Conservation (phyloP, 2,329 filamentous ascomycete genomes). For the Penicillium sclerotiorum region DNA sequence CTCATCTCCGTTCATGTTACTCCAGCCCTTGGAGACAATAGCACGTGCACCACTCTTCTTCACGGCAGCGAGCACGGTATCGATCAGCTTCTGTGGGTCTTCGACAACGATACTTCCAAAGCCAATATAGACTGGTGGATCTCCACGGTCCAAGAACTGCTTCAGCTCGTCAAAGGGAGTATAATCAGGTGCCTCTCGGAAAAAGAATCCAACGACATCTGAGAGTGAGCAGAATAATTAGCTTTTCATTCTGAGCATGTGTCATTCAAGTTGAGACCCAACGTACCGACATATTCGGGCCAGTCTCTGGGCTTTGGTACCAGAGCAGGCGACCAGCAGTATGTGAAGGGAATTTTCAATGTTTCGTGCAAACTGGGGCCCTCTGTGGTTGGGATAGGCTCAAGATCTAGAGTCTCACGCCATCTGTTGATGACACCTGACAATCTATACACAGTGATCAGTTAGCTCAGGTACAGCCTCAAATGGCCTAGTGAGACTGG, state of each 20-base stretch:
- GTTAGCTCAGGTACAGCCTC: too few relatives aligned
- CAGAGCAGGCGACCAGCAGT: constrained; percentile 49
- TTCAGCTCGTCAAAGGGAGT: constrained; percentile 44
- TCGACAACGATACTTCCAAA: constrained; percentile 62
- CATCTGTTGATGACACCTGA: constrained; percentile 53
- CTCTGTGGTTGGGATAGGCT: constrained; percentile 39
- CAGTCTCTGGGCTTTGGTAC: constrained; percentile 47
- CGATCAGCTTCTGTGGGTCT: constrained; percentile 49
- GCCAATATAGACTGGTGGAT: constrained; percentile 58
- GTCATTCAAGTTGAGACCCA: not conserved
- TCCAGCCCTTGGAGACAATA: constrained; percentile 60
- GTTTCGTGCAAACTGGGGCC: constrained; percentile 40
- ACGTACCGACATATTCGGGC: constrained; percentile 39
- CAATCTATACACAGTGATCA: too few relatives aligned
- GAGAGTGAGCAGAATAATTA: constrained; percentile 11
- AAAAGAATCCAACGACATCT: constrained; percentile 53
- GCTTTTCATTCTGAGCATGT: not conserved
- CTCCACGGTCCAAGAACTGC: constrained; percentile 50
- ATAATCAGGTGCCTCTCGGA: constrained; percentile 41
- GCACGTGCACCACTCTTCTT: constrained; percentile 52
- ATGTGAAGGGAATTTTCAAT: constrained; percentile 47
- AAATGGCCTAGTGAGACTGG: too few relatives aligned
- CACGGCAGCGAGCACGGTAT: constrained; percentile 53
- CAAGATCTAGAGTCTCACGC: constrained; percentile 43
- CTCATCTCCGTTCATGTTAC: constrained; percentile 45